These are phyloP conservation scores for Cryptococcus sp. DNA, from an alignment of 1,284 basidiomycete genomes.

Conservation along the genomic window DNA sequence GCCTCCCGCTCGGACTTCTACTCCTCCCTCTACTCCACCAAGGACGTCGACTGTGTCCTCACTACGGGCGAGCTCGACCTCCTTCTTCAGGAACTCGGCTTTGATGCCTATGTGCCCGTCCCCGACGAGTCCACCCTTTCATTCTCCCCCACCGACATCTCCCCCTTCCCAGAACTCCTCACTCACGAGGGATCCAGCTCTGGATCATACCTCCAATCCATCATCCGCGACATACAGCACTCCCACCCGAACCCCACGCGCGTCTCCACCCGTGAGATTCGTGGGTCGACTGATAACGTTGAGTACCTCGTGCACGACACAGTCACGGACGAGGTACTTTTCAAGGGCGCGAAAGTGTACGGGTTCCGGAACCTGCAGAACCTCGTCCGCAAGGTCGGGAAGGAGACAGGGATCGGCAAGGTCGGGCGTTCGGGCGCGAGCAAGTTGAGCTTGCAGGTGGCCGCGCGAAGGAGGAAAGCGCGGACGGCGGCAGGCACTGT, in stretches of 20 bases:
- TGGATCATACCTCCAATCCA: constrained; percentile 85
- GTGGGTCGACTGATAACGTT: constrained; percentile 61
- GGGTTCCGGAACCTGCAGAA: constrained; percentile 98
- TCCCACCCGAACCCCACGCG: constrained; percentile 54
- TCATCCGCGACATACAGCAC: constrained; percentile 58
- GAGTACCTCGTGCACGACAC: constrained; percentile 60
- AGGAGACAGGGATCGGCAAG: constrained; percentile 71
- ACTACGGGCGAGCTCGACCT: constrained; percentile 93
- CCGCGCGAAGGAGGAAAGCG: constrained; percentile 49
- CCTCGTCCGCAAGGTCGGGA: constrained; percentile 88
- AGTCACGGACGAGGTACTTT: constrained; percentile 62
- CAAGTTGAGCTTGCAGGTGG: constrained; percentile 46
- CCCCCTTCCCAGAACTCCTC: constrained; percentile 66
- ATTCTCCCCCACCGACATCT: constrained; percentile 8
- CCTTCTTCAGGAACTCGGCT: constrained; percentile 76
- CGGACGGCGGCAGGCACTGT: constrained; percentile 41
- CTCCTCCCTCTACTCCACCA: constrained; percentile 68
- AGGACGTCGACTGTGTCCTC: constrained; percentile 95
- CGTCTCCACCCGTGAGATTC: constrained; percentile 61
- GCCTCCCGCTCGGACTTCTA: constrained; percentile 90
- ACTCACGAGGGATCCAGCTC: constrained; percentile 80
- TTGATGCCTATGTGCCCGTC: constrained; percentile 60
- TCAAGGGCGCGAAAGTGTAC: constrained; percentile 92
- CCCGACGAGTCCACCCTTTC: constrained; percentile 1
- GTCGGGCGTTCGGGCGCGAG: constrained; percentile 51